Evolutionary conservation across 2,329 filamentous ascomycete genomes (phyloP).

Genomic region (Didymella lethalis): DNA sequence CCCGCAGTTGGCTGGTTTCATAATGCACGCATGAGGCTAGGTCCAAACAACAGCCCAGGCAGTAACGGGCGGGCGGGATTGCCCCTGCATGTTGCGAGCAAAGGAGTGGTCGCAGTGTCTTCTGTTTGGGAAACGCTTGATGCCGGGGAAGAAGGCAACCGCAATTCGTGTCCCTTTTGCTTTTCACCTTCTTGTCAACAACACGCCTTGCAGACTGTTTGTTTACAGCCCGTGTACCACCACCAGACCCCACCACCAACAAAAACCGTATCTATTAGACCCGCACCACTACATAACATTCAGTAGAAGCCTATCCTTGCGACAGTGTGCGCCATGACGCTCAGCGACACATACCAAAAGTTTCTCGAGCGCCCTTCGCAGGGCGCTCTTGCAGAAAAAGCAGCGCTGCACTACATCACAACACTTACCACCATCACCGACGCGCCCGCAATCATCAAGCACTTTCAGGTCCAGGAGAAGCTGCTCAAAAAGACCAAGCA

Average conservation of each 20-base stretch:
- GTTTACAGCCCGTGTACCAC: constrained; percentile 20
- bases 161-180: constrained; percentile 13
- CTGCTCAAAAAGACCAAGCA: constrained; percentile 85
- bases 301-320: constrained; percentile 6
- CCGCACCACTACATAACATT: constrained; percentile 16
- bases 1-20: constrained; percentile 11
- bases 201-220: constrained; percentile 21
- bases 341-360: constrained; percentile 54
- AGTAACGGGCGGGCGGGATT: constrained; percentile 14
- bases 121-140: constrained; percentile 12
- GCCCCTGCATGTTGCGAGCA: constrained; percentile 21
- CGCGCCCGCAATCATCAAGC: constrained; percentile 79
- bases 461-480: constrained; percentile 74
- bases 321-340: constrained; percentile 32
- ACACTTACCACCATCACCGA: constrained; percentile 79
- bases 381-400: constrained; percentile 55
- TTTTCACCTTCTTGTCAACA: constrained; percentile 13
- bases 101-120: constrained; percentile 15
- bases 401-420: constrained; percentile 79
- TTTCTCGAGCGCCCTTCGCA: constrained; percentile 56
- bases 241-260: constrained; percentile 12
- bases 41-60: constrained; percentile 10
- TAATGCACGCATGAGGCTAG: constrained; percentile 8
- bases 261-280: constrained; percentile 13
- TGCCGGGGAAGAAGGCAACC: constrained; percentile 12